Conservation (phyloP, 805 yeast species). For the Komagataella populi region DNA sequence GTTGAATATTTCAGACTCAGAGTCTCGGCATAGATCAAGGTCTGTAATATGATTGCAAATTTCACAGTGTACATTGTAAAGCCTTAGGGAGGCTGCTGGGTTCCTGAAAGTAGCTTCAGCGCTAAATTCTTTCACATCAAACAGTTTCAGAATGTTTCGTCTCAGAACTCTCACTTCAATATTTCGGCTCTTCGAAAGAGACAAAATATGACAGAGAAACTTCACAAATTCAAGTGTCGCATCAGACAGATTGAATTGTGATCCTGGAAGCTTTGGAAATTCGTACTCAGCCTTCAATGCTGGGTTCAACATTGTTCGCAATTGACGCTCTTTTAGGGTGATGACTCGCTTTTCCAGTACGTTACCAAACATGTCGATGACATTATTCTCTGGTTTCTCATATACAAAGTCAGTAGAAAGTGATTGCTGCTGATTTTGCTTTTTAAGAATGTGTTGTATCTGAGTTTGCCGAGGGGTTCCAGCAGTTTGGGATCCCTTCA, state of each 20-base stretch:
- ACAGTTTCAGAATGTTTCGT: conserved; percentile 53
- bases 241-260: conserved; percentile 39
- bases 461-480: conserved; percentile 60
- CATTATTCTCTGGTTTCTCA: conserved; percentile 5
- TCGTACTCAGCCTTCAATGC: conserved; percentile 50
- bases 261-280: conserved; percentile 72
- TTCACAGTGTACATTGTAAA: conserved; percentile 65
- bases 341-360: conserved; percentile 51
- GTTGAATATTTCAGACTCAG: conserved; percentile 33
- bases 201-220: conserved; percentile 55
- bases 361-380: conserved; percentile 20
- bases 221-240: conserved; percentile 78
- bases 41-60: conserved; percentile 65
- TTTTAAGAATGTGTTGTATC: conserved; percentile 37
- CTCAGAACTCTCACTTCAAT: conserved; percentile 67
- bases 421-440: conserved; percentile 18
- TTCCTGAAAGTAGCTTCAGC: conserved; percentile 57
- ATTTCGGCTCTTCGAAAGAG: conserved; percentile 46
- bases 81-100: conserved; percentile 57
- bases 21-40: conserved; percentile 71
- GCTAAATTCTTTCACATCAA: conserved; percentile 80
- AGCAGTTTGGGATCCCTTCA: conserved; percentile 9
- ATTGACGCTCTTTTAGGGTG: conserved; percentile 51
- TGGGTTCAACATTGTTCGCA: conserved; percentile 40
- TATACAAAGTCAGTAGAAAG: conserved; percentile 5